Evolutionary conservation across 805 yeast species (phyloP), one percentile per base, ranked within the genome.

Genomic region (Nadsonia fulvescens): DNA sequence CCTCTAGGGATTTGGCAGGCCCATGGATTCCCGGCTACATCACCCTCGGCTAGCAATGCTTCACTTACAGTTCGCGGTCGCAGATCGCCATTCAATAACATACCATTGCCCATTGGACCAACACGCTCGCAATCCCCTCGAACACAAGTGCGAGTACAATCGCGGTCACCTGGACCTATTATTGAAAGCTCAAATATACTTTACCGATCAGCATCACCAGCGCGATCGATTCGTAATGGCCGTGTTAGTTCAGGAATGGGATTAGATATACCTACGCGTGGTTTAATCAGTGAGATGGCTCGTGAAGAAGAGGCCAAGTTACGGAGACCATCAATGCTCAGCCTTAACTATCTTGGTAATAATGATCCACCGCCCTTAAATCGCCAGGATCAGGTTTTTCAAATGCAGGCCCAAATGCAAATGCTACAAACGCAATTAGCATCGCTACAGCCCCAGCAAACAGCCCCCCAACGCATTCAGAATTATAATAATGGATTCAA

Each of bases 1-100:
- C 59, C 59, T 2, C 40, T 54, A 18, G 55, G 51, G 8, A 46
- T 54, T 23, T 34, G 54, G 20, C 51, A 49, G 25, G 56, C 55
- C 3, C 56, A 53, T 29, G 49, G 51, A 6, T 46, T 52, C 35
- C 57, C 58, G n/a, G n/a, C n/a, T n/a, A n/a, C n/a, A n/a, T n/a
- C n/a, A n/a, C n/a, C n/a, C n/a, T n/a, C n/a, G 17, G n/a, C n/a
- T n/a, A n/a, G n/a, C n/a, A n/a, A n/a, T n/a, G n/a, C n/a, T n/a
- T n/a, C n/a, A n/a, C n/a, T n/a, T n/a, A n/a, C n/a, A n/a, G n/a
- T n/a, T n/a, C n/a, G n/a, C n/a, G n/a, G n/a, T n/a, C n/a, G n/a
- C n/a, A n/a, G n/a, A n/a, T n/a, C n/a, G n/a, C n/a, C n/a, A n/a
- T n/a, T n/a, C n/a, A n/a, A n/a, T n/a, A n/a, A n/a, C n/a, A n/a